These are phyloP conservation scores for Vitis rupestris DNA, from an alignment of 164 flowering plant species.

Conservation along the genomic window DNA sequence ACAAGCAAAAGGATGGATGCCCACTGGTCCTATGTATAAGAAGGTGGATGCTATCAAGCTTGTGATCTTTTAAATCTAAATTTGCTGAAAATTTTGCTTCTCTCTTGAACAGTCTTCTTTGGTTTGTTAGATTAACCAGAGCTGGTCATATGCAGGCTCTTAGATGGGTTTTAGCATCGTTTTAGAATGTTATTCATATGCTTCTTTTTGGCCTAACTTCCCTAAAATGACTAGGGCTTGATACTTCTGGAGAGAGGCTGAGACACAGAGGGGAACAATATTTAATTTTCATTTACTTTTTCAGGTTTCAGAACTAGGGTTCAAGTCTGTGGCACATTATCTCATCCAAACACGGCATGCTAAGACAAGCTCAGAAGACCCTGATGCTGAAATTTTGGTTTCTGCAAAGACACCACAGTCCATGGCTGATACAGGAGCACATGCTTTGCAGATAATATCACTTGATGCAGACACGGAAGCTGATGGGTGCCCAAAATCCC, in stretches of 20 bases:
- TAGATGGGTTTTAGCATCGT: too few species aligned
- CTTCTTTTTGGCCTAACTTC: neutral
- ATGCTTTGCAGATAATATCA: too few species aligned
- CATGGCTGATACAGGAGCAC: too few species aligned
- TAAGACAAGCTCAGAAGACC: slow-evolving; percentile 7
- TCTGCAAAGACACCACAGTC: neutral
- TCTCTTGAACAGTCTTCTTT: neutral
- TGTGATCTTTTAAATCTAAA: neutral
- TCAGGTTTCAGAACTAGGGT: slow-evolving; percentile 9
- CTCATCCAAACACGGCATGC: slow-evolving; percentile 8
- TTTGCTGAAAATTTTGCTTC: neutral
- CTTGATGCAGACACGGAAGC: too few species aligned
- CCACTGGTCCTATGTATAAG: slow-evolving; percentile 72
- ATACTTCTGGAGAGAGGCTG: neutral
- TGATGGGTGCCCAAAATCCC: too few species aligned
- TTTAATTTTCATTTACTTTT: neutral
- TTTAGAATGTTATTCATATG: too few species aligned
- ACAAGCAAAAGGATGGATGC: slow-evolving; percentile 81
- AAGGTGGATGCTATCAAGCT: slow-evolving; percentile 35
- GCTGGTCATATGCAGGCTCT: neutral
- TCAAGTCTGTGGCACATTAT: slow-evolving; percentile 22
- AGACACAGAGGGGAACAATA: neutral
- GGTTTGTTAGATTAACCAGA: neutral
- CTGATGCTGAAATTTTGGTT: slow-evolving; percentile 4
- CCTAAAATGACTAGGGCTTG: neutral